Percentiles rank a stretch among this genome's conserved stretches.
These are phyloP conservation scores for Aureobasidium vineae DNA, from an alignment of 2,329 filamentous ascomycete genomes.

Conservation along the genomic window DNA sequence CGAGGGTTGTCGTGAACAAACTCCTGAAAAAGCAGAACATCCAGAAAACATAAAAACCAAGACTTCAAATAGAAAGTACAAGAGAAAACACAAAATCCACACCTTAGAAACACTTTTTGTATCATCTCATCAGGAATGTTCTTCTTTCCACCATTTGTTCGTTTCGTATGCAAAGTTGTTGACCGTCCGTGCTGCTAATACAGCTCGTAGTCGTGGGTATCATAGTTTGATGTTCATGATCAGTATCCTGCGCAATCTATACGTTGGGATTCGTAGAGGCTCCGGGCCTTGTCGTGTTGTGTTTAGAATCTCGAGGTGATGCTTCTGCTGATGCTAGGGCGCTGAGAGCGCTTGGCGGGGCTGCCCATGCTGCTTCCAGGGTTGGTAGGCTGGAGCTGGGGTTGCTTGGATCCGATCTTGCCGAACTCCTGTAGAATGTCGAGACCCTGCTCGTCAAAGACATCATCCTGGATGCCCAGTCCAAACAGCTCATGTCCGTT, in stretches of 20 bases:
- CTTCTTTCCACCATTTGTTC: constrained; percentile 22
- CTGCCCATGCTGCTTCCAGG: constrained; percentile 24
- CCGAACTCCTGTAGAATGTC: constrained; percentile 75
- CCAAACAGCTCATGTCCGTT: constrained; percentile 55
- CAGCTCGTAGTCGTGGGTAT: constrained; percentile 26
- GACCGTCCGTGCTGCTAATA: constrained; percentile 10
- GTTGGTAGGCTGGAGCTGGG: constrained; percentile 15
- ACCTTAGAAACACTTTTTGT: constrained; percentile 24
- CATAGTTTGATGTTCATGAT: constrained; percentile 22
- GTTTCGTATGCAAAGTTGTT: constrained; percentile 18
- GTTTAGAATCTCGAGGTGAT: constrained; percentile 29
- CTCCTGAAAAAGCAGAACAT: constrained; percentile 10
- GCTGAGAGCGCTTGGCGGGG: constrained; percentile 27
- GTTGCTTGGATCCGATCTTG: constrained; percentile 59
- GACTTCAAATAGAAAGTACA: constrained; percentile 7
- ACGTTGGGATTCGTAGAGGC: constrained; percentile 5
- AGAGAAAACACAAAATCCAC: constrained; percentile 13
- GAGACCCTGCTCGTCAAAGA: constrained; percentile 58
- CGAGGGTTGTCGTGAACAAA: constrained; percentile 1
- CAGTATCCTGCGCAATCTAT: constrained; percentile 16
- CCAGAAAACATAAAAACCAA: constrained; percentile 8
- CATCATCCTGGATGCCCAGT: constrained; percentile 58
- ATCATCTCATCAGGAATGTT: neutral
- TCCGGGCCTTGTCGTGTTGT: neutral
- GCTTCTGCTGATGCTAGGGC: constrained; percentile 28